Base-by-base conservation (phyloP, 805 yeast species). In the Candida glaebosa region DNA sequence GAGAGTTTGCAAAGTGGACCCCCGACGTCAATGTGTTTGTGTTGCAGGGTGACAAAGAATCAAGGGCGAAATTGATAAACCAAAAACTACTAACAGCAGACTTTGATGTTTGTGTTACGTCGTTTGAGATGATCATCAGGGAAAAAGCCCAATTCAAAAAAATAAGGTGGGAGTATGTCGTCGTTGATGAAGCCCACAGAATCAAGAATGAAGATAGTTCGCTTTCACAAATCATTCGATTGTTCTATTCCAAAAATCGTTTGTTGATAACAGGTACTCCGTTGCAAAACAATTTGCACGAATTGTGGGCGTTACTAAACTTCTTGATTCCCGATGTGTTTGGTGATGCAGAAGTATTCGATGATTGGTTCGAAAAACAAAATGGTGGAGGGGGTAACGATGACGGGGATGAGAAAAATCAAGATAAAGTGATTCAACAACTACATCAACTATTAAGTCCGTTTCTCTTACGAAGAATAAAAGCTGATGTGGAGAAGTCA, bases 131-230 rank as follows among this genome's bases (percentile, higher is more conserved):
- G 83, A 93, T 93, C 16, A 81, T 91, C 37, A 78, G 95, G 45
- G 99, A 91, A 59, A 91, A 91, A 60, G 58, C 86, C 14, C 78
- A 78, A 34, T 70, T 93, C 52, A 85, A 85, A 53, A 88, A 85
- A 59, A 67, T 91, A 43, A 82, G 84, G 38, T 91, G 98, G 98
- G 90, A 90, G 63, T 91, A 91, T 60, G 82, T 93, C 42, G 76
- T 93, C 16, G 87, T 91, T 39, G 99, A 91, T 67, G 97, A 90
- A 63, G 98, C 98, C 2, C 99, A 91, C 62, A 79, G 98, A 59
- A 91, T 91, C 59, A 91, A 91, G 58, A 93, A 93, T 60, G 98
- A 93, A 57, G 95, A 87, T 56, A 83, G 95, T 50, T 82, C 93
- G 30, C 70, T 91, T 38, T 88, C 97, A 2, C 97, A 91, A 62